These are phyloP conservation scores for Stachybotrys echinatus DNA, from an alignment of 2,329 filamentous ascomycete species.

Conservation along the genomic window DNA sequence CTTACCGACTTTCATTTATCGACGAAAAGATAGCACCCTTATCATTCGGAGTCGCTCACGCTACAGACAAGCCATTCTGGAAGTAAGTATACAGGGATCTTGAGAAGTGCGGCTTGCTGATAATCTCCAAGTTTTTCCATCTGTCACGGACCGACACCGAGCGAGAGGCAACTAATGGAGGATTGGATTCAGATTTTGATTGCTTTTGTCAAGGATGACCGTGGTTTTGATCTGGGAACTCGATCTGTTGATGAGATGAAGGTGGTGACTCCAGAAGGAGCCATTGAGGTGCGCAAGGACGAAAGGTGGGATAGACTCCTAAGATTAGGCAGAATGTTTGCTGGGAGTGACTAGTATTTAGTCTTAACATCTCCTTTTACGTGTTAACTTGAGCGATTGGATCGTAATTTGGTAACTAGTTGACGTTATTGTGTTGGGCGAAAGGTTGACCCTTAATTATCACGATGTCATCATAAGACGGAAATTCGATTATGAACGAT, in stretches of 20 bases:
- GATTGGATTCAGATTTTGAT: slow-evolving; percentile 30
- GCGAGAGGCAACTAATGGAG: slow-evolving; percentile 28
- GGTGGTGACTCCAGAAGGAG: slow-evolving; percentile 23
- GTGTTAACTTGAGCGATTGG: no score
- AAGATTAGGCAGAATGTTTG: no score
- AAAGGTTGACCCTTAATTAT: no score
- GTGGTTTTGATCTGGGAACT: slow-evolving; percentile 26
- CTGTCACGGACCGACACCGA: slow-evolving; percentile 26
- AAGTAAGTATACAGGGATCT: slow-evolving; percentile 32
- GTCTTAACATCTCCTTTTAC: no score
- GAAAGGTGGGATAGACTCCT: slow-evolving; percentile 26
- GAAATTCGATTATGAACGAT: no score
- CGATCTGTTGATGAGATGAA: slow-evolving; percentile 26
- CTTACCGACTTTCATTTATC: slow-evolving; percentile 36
- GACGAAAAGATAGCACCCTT: slow-evolving; percentile 28
- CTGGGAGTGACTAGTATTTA: no score
- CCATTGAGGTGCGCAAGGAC: slow-evolving; percentile 27
- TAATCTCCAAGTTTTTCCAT: slow-evolving; percentile 31
- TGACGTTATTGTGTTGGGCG: no score
- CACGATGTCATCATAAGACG: no score
- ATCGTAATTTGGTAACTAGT: no score
- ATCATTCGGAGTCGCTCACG: slow-evolving; percentile 27
- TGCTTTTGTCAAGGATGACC: slow-evolving; percentile 28
- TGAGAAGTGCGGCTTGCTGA: no score
- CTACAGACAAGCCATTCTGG: slow-evolving; percentile 37